Evolutionary conservation across 257 asterid genomes (phyloP).

Genomic region (Nicotiana noctiflora): DNA sequence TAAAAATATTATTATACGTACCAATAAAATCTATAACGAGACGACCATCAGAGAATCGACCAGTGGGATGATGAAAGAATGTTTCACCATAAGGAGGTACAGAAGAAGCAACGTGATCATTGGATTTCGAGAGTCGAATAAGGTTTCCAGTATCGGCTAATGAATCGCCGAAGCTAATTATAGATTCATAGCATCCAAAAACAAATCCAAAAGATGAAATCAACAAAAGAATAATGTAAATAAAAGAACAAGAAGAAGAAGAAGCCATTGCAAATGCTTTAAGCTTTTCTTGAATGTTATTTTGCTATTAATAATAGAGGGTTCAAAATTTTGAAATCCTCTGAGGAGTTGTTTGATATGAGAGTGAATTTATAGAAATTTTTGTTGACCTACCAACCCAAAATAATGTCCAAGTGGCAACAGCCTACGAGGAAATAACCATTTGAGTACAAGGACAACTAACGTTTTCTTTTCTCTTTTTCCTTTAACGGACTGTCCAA

Average conservation of each 20-base stretch:
- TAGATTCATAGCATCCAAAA: slow-evolving; percentile 15
- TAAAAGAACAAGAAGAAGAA: background rate
- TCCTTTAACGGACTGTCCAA: no score
- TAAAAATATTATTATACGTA: background rate
- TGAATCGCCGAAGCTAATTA: slow-evolving; percentile 33
- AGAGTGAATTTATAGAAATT: background rate
- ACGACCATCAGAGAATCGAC: slow-evolving; percentile 30
- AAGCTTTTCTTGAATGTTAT: background rate
- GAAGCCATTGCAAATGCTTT: background rate
- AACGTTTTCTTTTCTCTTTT: no score
- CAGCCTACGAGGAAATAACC: background rate
- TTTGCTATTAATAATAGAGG: background rate
- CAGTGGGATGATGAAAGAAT: slow-evolving; percentile 24
- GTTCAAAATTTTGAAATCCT: slow-evolving; percentile 6
- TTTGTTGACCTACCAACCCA: slow-evolving; percentile 6
- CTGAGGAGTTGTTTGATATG: background rate
- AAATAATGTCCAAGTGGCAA: background rate
- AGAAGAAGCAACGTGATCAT: background rate
- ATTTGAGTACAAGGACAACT: background rate
- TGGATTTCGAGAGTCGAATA: background rate
- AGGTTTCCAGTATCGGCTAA: slow-evolving; percentile 29
- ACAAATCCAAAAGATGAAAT: background rate
- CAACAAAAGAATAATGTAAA: background rate
- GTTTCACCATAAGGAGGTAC: slow-evolving; percentile 19
- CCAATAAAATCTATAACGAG: slow-evolving; percentile 12